These are phyloP conservation scores for Miscanthus lutarioriparius DNA, from an alignment of 176 grass and related monocot genomes.

Conservation along the genomic window DNA sequence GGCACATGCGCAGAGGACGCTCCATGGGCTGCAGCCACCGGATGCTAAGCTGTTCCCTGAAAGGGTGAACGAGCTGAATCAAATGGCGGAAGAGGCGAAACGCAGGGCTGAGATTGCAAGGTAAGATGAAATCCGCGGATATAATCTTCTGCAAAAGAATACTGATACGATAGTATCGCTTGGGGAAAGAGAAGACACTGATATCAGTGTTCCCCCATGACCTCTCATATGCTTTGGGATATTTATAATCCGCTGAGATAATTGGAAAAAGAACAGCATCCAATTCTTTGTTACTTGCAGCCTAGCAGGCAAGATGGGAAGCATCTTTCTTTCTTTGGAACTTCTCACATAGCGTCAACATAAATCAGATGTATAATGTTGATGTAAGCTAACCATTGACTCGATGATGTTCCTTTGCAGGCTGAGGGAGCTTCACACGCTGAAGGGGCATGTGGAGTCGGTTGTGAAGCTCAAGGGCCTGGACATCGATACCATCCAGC, in stretches of 20 bases:
- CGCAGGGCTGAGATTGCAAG: slow-evolving; percentile 35
- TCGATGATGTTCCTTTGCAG: not conserved
- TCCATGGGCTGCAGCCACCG: slow-evolving; percentile 34
- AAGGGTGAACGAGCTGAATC: not conserved
- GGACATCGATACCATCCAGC: slow-evolving; percentile 22
- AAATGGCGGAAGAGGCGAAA: slow-evolving; percentile 28
- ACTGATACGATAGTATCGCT: not conserved
- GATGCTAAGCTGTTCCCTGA: slow-evolving; percentile 21
- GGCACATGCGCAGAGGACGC: slow-evolving; percentile 41
- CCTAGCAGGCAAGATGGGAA: not conserved
- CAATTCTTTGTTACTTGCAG: not conserved
- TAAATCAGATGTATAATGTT: not conserved
- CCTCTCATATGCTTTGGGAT: not conserved
- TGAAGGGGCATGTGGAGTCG: slow-evolving; percentile 21
- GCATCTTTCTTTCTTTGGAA: not conserved
- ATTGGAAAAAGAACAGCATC: not conserved
- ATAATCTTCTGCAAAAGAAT: slow-evolving; percentile 5
- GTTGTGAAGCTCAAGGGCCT: slow-evolving; percentile 22
- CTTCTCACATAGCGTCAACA: not conserved
- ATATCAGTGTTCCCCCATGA: not conserved
- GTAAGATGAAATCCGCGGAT: not conserved
- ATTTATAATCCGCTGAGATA: not conserved
- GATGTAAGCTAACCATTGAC: not conserved
- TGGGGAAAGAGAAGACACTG: not conserved
- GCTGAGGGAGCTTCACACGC: slow-evolving; percentile 15